Base-by-base conservation (phyloP, 2,329 filamentous ascomycete species). In the Thielaviopsis populi region DNA sequence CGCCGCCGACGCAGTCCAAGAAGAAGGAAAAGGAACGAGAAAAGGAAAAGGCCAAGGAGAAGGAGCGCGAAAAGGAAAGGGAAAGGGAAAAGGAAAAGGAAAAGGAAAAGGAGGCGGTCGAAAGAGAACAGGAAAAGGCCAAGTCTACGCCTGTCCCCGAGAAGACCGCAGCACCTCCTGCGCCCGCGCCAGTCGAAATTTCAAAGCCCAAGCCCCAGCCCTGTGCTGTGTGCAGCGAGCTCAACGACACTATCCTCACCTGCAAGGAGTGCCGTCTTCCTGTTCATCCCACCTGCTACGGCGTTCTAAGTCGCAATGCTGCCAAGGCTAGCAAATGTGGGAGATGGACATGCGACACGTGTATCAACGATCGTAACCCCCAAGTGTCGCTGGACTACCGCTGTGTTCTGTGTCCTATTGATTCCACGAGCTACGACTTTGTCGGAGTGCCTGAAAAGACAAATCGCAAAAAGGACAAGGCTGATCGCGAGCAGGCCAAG, bases 281-380 rank as follows among this genome's bases (percentile, higher is more conserved):
- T 2, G 92, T 97, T 27, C 94, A 99, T 74, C 87, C 88, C 63
- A 84, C 84, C 67, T 99, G 94, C 74, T 99, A 97, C 71, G 94
- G 94, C n/a, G 80, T 97, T 40, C 68, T 82, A 46, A 83, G 86
- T 56, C 84, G 86, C 64, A 83, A 88, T 50, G 80, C 80, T 41
- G 33, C 63, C 58, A 63, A 67, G 50, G 61, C 65, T 15, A 41
- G 61, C 50, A 60, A 59, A 27, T 80, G 83, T 40, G 82, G 80
- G 54, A 95, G 95, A 74, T 99, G 94, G 94, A 83, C 87, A 48
- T 99, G 94, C 73, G 94, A 97, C 74, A 95, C 91, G 82, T 99
- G 94, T 74, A 80, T 85, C 43, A 99, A 99, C 71, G 94, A 99
- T 72, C 90, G 91, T 72, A 92, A 87, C 70, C 91, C 92, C 4